Conservation (phyloP, 257 asterid species). For the Solanum chiquidenum region DNA sequence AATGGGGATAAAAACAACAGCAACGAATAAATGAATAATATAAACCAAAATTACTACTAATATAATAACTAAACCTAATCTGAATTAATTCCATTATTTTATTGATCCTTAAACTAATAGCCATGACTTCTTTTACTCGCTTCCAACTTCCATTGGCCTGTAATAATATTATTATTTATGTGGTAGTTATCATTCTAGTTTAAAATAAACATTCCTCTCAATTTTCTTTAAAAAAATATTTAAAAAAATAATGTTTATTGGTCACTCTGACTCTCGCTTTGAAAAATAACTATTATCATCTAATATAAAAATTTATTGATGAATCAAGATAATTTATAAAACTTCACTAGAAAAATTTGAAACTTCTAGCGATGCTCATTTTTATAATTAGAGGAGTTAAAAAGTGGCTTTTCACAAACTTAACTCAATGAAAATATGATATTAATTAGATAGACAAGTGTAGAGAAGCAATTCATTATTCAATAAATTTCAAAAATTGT, state of each 20-base stretch:
- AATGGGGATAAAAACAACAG: background rate
- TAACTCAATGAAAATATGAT: background rate
- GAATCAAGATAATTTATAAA: background rate
- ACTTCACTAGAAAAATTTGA: background rate
- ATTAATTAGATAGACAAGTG: background rate
- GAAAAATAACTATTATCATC: background rate
- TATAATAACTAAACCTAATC: background rate
- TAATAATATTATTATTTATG: background rate
- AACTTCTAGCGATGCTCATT: background rate
- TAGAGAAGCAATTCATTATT: background rate
- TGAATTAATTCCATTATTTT: background rate
- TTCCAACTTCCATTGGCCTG: background rate
- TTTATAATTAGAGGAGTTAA: too few relatives aligned
- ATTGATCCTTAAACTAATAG: background rate
- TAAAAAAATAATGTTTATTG: background rate
- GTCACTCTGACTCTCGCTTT: background rate
- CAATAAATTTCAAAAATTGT: background rate
- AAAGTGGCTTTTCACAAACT: too few relatives aligned
- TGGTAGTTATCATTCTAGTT: background rate
- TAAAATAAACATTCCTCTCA: background rate
- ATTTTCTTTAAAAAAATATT: background rate
- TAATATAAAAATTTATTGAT: background rate
- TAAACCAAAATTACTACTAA: background rate
- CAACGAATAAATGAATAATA: background rate
- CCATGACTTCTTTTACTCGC: background rate